Base-by-base conservation (phyloP, 176 grass and related monocot genomes). In the Saccharum spontaneum region DNA sequence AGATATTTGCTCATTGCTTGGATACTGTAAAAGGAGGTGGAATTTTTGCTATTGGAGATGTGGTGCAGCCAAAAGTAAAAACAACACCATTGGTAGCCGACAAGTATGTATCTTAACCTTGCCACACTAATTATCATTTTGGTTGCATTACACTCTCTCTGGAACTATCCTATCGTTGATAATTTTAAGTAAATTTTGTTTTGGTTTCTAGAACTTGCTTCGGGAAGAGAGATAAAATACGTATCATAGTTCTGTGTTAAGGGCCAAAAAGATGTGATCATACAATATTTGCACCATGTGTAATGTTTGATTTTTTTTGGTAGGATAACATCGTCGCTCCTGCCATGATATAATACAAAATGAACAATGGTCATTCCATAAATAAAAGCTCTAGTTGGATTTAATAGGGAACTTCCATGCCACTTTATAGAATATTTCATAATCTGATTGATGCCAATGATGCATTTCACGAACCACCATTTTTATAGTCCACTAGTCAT, bases 1-100 rank as follows among this genome's bases (percentile, higher is more conserved):
- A 99, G 90, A 83, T 96, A 81, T 99, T 96, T 90, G 55, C 97
- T 55, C 97, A 99, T 81, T 99, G 97, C 76, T 89, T 99, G 84
- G 97, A 99, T 82, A 99, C 93, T 33, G 67, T 86, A 67, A 89
- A 71, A 37, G 97, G 97, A 79, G 97, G 97, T 62, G 97, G 97
- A 31, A 92, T 99, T 83, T 99, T 95, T 22, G 77, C 93, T 61
- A 94, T 99, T 16, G 97, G 93, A 84, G 73, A 91, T 36, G 97
- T 99, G 79, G 88, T 99, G 76, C 86, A 94, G 60, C 97, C 97
- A 75, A 94, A 96, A 96, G 85, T 96, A 75, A 99, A 95, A 83
- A 89, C 90, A 69, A 99, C 97, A 61, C 93, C 97, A 4, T 74
- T 99, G 86, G 69, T 99, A 83, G 73, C 91, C 4, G 69, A 88